Evolutionary conservation across 2,329 filamentous ascomycete genomes (phyloP).

Genomic region (Niveomyces coronatus): DNA sequence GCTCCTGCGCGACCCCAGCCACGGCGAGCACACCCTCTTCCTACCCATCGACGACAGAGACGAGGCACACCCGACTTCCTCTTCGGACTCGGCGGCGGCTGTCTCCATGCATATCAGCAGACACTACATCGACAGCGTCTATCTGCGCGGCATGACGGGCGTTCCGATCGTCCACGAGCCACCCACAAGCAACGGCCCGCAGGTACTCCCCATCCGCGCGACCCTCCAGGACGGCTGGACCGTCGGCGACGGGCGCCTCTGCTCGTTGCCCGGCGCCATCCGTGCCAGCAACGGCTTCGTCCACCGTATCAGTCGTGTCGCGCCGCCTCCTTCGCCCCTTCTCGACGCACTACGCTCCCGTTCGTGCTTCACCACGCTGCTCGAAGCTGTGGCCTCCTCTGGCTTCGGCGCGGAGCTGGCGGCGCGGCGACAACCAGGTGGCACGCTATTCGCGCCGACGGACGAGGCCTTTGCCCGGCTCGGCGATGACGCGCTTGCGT

Average conservation of each 20-base stretch:
- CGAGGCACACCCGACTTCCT: not conserved
- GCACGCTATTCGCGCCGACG: slow-evolving; percentile 7
- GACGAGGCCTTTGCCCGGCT: slow-evolving; percentile 4
- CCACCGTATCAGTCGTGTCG: not conserved
- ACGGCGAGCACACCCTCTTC: slow-evolving; percentile 4
- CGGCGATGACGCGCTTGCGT: not conserved
- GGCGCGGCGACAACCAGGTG: not conserved
- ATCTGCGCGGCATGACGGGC: slow-evolving; percentile 2
- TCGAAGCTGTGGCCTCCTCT: not conserved
- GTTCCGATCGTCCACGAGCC: not conserved
- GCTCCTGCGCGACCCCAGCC: not conserved
- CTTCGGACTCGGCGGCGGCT: not conserved
- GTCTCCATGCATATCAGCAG: slow-evolving; percentile 2
- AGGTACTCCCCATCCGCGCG: not conserved
- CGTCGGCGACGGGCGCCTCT: not conserved
- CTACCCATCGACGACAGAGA: slow-evolving; percentile 1
- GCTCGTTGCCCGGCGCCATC: not conserved
- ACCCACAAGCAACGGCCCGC: not conserved
- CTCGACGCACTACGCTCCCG: not conserved
- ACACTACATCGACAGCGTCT: not conserved
- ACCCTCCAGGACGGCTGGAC: not conserved
- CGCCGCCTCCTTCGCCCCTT: not conserved
- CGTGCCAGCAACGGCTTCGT: slow-evolving; percentile 6
- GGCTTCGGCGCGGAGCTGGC: not conserved
- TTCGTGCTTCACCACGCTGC: not conserved